Percentiles rank a stretch among this genome's conserved stretches.
Conservation (phyloP, 176 grass and related monocot species). For the Phragmites australis region DNA sequence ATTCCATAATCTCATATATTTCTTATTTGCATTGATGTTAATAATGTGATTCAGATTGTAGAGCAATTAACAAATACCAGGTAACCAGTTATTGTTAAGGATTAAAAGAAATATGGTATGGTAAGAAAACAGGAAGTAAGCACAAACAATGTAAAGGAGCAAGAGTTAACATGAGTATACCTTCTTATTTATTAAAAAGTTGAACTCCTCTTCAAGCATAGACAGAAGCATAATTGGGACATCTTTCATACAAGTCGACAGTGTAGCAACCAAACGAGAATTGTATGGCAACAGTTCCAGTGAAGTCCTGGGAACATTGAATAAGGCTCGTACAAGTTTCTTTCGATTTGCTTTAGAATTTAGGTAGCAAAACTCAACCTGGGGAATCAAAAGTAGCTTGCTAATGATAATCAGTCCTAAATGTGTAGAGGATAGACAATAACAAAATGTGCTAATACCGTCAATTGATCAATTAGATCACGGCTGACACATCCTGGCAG, state of each 20-base stretch:
- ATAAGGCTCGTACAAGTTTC: slow-evolving; percentile 84
- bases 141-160: slow-evolving; percentile 14
- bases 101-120: slow-evolving; percentile 12
- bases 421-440: slow-evolving; percentile 13
- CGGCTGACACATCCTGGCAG: slow-evolving; percentile 94
- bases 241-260: slow-evolving; percentile 96
- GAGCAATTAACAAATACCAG: slow-evolving; percentile 14
- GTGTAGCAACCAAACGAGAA: slow-evolving; percentile 88
- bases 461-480: slow-evolving; percentile 96
- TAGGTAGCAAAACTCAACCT: slow-evolving; percentile 99
- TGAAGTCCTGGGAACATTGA: slow-evolving; percentile 89
- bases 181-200: slow-evolving; percentile 99
- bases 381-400: slow-evolving; percentile 37
- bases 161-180: slow-evolving; percentile 40
- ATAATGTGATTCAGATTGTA: slow-evolving; percentile 1
- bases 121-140: slow-evolving; percentile 29
- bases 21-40: slow-evolving; percentile 1
- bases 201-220: slow-evolving; percentile 98
- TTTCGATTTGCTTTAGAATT: slow-evolving; percentile 98
- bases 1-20: not conserved
- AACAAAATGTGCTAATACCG: slow-evolving; percentile 49
- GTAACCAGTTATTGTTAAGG: not conserved
- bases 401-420: slow-evolving; percentile 24
- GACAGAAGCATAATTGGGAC: slow-evolving; percentile 78
- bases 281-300: slow-evolving; percentile 96